phyloP scores from a whole-genome alignment of 1,284 basidiomycete genomes.

The Sanghuangporus sanghuang region DNA sequence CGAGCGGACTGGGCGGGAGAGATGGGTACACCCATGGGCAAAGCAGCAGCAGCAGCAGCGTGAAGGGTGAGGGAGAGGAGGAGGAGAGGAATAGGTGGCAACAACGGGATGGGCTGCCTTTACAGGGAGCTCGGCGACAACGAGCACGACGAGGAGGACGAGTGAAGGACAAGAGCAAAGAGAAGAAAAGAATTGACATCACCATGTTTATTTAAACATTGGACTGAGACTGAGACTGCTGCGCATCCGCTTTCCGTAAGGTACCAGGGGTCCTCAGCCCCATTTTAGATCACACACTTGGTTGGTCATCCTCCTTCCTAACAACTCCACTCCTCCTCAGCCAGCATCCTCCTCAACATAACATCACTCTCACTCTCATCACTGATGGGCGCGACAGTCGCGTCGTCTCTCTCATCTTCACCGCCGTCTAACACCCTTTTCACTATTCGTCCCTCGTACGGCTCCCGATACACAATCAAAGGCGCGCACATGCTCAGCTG shows the following conservation, averaged over 20 bases:
- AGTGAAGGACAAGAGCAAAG: background rate
- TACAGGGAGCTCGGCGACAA: background rate
- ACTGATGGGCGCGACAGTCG: background rate
- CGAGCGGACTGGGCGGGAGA: constrained; percentile 14
- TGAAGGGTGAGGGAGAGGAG: too few relatives aligned
- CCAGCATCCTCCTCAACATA: background rate
- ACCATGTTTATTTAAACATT: background rate
- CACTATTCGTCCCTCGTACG: too few relatives aligned
- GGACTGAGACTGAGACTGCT: background rate
- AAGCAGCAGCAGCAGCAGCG: too few relatives aligned
- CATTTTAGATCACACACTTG: background rate
- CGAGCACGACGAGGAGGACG: background rate
- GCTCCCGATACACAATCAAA: too few relatives aligned
- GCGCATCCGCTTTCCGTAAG: background rate
- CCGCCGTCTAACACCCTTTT: too few relatives aligned
- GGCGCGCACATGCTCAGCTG: too few relatives aligned
- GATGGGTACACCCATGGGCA: constrained; percentile 13
- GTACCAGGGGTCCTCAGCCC: background rate
- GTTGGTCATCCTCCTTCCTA: too few relatives aligned
- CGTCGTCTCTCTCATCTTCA: background rate
- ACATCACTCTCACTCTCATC: background rate
- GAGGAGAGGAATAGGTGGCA: background rate
- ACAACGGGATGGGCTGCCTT: background rate
- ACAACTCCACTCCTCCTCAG: background rate
- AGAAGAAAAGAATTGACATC: background rate